Evolutionary conservation across 1,284 basidiomycete species (phyloP), one percentile per base, ranked within the genome.

Genomic region (Agroathelia rolfsii): DNA sequence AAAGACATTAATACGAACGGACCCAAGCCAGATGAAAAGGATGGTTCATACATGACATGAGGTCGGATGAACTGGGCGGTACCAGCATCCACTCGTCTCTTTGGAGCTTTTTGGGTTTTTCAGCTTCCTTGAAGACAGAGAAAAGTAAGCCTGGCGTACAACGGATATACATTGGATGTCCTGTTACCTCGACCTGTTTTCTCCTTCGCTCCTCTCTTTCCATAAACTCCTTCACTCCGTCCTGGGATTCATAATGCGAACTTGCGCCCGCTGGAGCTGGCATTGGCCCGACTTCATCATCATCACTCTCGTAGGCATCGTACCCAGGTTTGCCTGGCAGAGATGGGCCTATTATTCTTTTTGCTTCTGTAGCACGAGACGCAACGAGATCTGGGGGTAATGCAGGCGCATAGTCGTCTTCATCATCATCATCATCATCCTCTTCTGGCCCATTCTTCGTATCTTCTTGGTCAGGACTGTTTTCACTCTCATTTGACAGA

Each of bases 31-130:
- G 23, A 9, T 30, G 9, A 38, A 28, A 28, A 13, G 36, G 25
- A 29, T 19, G 14, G 21, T 15, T 71, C 82, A 44, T 46, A 87
- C 85, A 78, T 29, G 70, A 68, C 9, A 88, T 61, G 10, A 92
- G 55, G 40, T 83, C 80, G 2, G 82, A 78, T 0, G 76, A 71
- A 8, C 79, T 74, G 1, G 92, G 90, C 1, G 90, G 90, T 0
- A 84, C 79, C 23, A 94, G 66, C 92, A 95, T 95, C 90, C 90
- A 95, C 52, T 92, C 88, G 20, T 93, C 87, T 34, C 92, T 72
- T 51, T 87, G 65, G 18, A 73, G 61, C 26, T 71, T 71, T 53
- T 87, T 84, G 5, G 81, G 81, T 45, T 80, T 76, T 11, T 62
- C 59, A 10, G 72, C 75, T 61, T 84, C 80, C 76, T 81, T 36